Percentiles rank a stretch among this genome's conserved stretches.
phyloP scores from a whole-genome alignment of 331 rosid species.

The Prunus yedoensis region DNA sequence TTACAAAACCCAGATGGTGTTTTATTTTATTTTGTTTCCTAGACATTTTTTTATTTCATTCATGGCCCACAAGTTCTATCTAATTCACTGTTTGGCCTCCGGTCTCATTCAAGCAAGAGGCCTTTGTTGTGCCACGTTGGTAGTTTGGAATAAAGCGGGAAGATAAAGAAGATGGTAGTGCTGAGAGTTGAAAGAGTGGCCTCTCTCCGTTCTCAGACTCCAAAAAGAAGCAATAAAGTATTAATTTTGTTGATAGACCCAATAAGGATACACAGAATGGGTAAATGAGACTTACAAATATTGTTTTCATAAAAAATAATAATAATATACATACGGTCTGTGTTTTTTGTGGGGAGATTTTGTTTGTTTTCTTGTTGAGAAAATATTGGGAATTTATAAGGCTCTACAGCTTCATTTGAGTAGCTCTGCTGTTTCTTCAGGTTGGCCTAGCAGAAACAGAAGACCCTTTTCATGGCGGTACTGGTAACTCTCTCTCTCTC shows the following conservation, averaged over 20 bases:
- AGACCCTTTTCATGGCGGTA: slow-evolving; percentile 37
- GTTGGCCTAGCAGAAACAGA: slow-evolving; percentile 51
- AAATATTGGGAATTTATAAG: slow-evolving; percentile 51
- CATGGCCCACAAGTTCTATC: slow-evolving; percentile 26
- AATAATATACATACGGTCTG: slow-evolving; percentile 14
- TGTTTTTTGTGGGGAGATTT: slow-evolving; percentile 38
- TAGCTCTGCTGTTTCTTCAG: slow-evolving; percentile 35
- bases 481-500: slow-evolving; percentile 35
- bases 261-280: slow-evolving; percentile 1
- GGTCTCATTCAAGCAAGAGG: slow-evolving; percentile 37
- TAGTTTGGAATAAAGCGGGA: slow-evolving; percentile 40
- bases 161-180: slow-evolving; percentile 38
- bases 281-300: neutral
- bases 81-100: slow-evolving; percentile 17
- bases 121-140: slow-evolving; percentile 56
- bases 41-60: neutral
- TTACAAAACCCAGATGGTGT: too few species aligned
- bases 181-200: slow-evolving; percentile 23
- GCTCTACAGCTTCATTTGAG: slow-evolving; percentile 40
- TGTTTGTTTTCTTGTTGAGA: slow-evolving; percentile 31
- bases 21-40: neutral
- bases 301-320: too few species aligned
- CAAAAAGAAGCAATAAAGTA: slow-evolving; percentile 16
- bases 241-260: slow-evolving; percentile 9
- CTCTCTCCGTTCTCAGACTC: slow-evolving; percentile 1